These are phyloP conservation scores for Panellus pusillus DNA, from an alignment of 768 basidiomycete species.

Conservation along the genomic window DNA sequence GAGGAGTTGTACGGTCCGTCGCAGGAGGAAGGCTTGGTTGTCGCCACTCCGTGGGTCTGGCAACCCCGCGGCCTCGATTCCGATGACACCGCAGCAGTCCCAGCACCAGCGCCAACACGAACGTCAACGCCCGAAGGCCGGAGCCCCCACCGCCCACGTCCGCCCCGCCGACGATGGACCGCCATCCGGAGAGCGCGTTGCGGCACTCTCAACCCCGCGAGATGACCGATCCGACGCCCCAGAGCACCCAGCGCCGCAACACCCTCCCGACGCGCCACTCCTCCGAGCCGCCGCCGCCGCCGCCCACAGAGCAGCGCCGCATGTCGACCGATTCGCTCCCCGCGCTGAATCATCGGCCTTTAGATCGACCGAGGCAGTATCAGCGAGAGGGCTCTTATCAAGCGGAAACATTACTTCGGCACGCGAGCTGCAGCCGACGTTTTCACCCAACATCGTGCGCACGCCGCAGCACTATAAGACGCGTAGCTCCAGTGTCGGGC, in stretches of 20 bases:
- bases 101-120: slow-evolving; percentile 18
- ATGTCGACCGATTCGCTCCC: slow-evolving; percentile 12
- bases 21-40: slow-evolving; percentile 33
- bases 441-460: slow-evolving; percentile 67
- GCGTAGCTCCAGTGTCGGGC: slow-evolving; percentile 25
- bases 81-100: slow-evolving; percentile 26
- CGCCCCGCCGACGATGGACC: slow-evolving; percentile 2
- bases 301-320: slow-evolving; percentile 2
- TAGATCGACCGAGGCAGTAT: slow-evolving; percentile 15
- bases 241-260: slow-evolving; percentile 6
- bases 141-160: slow-evolving; percentile 13
- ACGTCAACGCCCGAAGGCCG: slow-evolving; percentile 6
- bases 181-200: neutral
- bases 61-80: slow-evolving; percentile 48
- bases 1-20: slow-evolving; percentile 35
- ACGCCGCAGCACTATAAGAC: slow-evolving; percentile 61
- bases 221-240: slow-evolving; percentile 17
- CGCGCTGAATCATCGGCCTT: neutral
- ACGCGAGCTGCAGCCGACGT: slow-evolving; percentile 62
- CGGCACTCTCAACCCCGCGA: slow-evolving; percentile 12
- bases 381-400: slow-evolving; percentile 13
- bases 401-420: slow-evolving; percentile 51
- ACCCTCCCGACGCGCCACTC: slow-evolving; percentile 21
- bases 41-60: slow-evolving; percentile 76
- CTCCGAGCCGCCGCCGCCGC: slow-evolving; percentile 25